A percentile compares a stretch with the other conserved stretches of the same genome.
These are phyloP conservation scores for Kodamaea neixiangensis DNA, from an alignment of 805 yeast species.

Conservation along the genomic window DNA sequence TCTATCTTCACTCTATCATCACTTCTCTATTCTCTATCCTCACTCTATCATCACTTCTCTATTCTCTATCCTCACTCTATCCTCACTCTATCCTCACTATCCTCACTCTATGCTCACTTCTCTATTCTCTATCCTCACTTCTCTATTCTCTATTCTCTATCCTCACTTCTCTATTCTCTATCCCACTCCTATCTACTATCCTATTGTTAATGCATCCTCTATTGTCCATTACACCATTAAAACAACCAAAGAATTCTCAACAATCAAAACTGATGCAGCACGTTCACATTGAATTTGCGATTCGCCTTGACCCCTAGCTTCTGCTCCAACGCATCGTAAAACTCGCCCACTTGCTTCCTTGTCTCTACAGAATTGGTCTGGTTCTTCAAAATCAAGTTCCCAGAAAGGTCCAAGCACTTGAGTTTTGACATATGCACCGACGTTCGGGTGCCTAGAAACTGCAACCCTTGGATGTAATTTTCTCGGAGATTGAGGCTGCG, in stretches of 20 bases:
- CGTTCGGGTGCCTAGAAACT: conserved; percentile 3
- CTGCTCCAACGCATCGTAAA: conserved; percentile 25
- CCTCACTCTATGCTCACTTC: too few relatives aligned
- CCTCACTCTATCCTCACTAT: too few relatives aligned
- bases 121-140: too few relatives aligned
- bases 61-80: too few relatives aligned
- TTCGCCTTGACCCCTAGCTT: conserved; percentile 23
- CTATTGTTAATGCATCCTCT: too few relatives aligned
- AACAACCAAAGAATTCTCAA: not conserved
- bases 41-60: too few relatives aligned
- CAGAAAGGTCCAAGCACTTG: conserved; percentile 15
- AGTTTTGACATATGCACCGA: conserved; percentile 14
- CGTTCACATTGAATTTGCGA: conserved; percentile 29
- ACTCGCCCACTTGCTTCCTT: conserved; percentile 19
- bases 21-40: too few relatives aligned
- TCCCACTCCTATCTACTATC: too few relatives aligned
- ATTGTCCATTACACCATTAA: not conserved
- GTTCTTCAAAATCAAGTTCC: conserved; percentile 9
- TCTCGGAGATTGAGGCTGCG: conserved; percentile 18
- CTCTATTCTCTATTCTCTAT: too few relatives aligned
- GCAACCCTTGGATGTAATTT: conserved; percentile 20
- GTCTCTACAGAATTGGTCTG: conserved; percentile 1
- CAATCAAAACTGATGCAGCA: conserved; percentile 22
- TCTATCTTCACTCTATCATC: too few relatives aligned
- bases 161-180: too few relatives aligned